These are phyloP conservation scores for Scedosporium boydii DNA, from an alignment of 2,329 filamentous ascomycete genomes.

Conservation along the genomic window DNA sequence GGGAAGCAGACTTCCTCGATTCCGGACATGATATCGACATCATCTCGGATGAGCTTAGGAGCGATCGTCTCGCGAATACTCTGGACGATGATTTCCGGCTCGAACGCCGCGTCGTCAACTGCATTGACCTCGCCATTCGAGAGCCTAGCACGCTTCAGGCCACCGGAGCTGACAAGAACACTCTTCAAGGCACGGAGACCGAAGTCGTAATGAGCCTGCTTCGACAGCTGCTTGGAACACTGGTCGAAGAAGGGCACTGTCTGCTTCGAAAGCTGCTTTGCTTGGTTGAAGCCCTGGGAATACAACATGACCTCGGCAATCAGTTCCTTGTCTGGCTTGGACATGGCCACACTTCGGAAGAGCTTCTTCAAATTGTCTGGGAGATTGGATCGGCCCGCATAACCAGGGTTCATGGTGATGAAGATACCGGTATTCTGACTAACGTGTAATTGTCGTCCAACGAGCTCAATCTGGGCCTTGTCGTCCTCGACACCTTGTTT, in stretches of 20 bases:
- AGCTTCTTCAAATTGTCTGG: slow-evolving; percentile 99
- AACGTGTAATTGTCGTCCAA: slow-evolving; percentile 82
- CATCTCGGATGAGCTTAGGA: slow-evolving; percentile 86
- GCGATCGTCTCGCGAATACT: slow-evolving; percentile 97
- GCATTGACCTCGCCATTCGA: slow-evolving; percentile 29
- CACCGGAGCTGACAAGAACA: slow-evolving; percentile 94
- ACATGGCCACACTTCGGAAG: slow-evolving; percentile 99
- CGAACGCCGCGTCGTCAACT: slow-evolving; percentile 43
- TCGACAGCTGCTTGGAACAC: slow-evolving; percentile 71
- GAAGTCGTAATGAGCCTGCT: slow-evolving; percentile 98
- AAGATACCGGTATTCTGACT: slow-evolving; percentile 95
- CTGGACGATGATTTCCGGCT: slow-evolving; percentile 97
- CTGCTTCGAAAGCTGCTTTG: slow-evolving; percentile 86
- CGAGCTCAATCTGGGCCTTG: slow-evolving; percentile 84
- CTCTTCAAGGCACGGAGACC: slow-evolving; percentile 96
- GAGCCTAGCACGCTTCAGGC: slow-evolving; percentile 79
- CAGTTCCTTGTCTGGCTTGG: slow-evolving; percentile 97
- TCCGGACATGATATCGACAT: slow-evolving; percentile 77
- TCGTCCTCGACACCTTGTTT: slow-evolving; percentile 75
- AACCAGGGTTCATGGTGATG: slow-evolving; percentile 99
- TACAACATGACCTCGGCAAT: slow-evolving; percentile 99
- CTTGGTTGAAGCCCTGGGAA: slow-evolving; percentile 96
- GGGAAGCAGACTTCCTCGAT: slow-evolving; percentile 87
- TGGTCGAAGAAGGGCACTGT: slow-evolving; percentile 98
- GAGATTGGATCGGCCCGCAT: slow-evolving; percentile 93